A percentile compares a stretch with the other conserved stretches of the same genome.
Conservation (phyloP, 2,329 filamentous ascomycete genomes). For the Colletotrichum cereale region DNA sequence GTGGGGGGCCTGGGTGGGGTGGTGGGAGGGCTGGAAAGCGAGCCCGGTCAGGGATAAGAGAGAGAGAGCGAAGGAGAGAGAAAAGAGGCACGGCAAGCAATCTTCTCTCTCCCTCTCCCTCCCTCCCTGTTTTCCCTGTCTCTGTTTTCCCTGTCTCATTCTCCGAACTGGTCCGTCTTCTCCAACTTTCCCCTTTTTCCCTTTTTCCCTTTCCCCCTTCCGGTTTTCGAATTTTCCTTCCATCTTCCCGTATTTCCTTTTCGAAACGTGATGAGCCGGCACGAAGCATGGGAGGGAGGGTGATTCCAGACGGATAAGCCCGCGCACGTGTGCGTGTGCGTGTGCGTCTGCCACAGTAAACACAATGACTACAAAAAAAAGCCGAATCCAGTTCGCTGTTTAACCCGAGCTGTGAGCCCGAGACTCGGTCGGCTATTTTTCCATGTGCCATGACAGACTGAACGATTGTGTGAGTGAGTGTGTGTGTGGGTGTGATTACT, state of each 20-base stretch:
- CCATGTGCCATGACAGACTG: too few relatives aligned
- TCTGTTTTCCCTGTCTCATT: too few relatives aligned
- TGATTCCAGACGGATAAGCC: background rate
- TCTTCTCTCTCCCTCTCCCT: background rate
- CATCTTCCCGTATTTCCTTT: too few relatives aligned
- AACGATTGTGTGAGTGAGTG: background rate
- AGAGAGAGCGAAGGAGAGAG: background rate
- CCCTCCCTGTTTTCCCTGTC: background rate
- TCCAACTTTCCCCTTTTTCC: background rate
- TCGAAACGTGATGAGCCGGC: background rate
- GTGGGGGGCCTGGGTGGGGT: background rate
- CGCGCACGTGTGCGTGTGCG: background rate
- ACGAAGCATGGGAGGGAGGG: background rate
- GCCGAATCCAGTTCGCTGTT: background rate
- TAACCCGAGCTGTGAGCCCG: background rate
- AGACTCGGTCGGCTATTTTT: too few relatives aligned
- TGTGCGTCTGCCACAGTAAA: too few relatives aligned
- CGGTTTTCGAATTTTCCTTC: too few relatives aligned
- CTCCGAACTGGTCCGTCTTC: too few relatives aligned
- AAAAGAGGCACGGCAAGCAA: slow-evolving; percentile 4
- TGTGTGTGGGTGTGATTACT: too few relatives aligned
- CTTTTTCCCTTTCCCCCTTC: background rate
- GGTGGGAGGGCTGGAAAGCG: background rate
- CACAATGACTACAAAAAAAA: too few relatives aligned
- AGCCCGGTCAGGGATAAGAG: background rate